phyloP scores from a whole-genome alignment of 2,329 filamentous ascomycete species.

The Fusarium sp. region DNA sequence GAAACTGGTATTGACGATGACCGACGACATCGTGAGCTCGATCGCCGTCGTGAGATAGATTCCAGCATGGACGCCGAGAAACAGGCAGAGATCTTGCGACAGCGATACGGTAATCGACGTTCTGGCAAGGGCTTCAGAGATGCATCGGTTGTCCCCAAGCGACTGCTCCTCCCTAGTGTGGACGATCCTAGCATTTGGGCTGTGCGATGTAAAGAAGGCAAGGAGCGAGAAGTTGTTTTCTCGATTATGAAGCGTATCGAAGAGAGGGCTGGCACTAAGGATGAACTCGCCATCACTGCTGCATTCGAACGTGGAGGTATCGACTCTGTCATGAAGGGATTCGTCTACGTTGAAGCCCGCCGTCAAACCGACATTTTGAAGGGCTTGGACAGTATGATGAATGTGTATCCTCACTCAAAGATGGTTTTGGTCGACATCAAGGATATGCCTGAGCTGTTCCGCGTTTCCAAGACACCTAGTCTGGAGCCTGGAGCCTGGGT shows the following conservation, averaged over 20 bases:
- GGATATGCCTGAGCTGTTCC: conserved; percentile 96
- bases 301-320: conserved; percentile 88
- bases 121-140: conserved; percentile 71
- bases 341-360: conserved; percentile 92
- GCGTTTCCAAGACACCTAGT: conserved; percentile 84
- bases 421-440: conserved; percentile 92
- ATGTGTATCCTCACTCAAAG: conserved; percentile 88
- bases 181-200: conserved; percentile 97
- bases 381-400: conserved; percentile 83
- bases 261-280: conserved; percentile 78
- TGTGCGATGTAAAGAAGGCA: conserved; percentile 90
- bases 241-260: conserved; percentile 88
- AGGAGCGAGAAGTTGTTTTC: conserved; percentile 90
- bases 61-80: conserved; percentile 92
- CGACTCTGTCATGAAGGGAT: conserved; percentile 85
- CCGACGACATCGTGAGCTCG: conserved; percentile 90
- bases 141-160: conserved; percentile 81
- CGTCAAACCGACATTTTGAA: conserved; percentile 85
- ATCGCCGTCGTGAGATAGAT: conserved; percentile 87
- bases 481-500: conserved; percentile 92
- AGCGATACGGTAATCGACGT: conserved; percentile 85
- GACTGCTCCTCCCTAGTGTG: conserved; percentile 87
- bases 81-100: conserved; percentile 83
- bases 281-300: conserved; percentile 83
- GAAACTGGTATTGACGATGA: conserved; percentile 87